Base-by-base conservation (phyloP, 1,284 basidiomycete genomes). In the Cryptococcus hybrid region DNA sequence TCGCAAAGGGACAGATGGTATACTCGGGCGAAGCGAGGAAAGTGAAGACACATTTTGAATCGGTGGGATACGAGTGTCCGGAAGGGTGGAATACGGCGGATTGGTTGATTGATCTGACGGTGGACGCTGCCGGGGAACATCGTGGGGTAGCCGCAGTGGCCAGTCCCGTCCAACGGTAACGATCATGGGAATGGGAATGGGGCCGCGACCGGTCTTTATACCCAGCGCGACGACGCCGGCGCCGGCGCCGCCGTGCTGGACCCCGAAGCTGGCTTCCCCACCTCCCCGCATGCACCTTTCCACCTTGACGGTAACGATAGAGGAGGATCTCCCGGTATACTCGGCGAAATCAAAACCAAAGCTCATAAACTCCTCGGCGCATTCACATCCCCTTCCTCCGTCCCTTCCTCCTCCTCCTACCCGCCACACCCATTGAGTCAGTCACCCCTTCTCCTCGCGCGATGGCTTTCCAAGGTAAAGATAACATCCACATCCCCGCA, bases 61-160 rank as follows among this genome's bases (percentile, higher is more conserved):
- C 80, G 11, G 86, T 93, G 54, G 92, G 89, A 0, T 84, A 88
- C 61, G 83, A 86, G 0, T 99, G 95, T 73, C 95, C 95, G 7
- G 80, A 86, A n/a, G 95, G 95, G 0, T 98, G 93, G 79, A 99
- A 99, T 73, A 89, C 98, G 66, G 94, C 93, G 0, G 95, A 99
- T 77, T 95, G 87, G 75, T 79, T 96, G 60, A 96, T 96, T 65
- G 93, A 97, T 74, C 74, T 94, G 49, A 95, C 92, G 0, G 89
- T 92, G 79, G 86, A 89, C 54, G 86, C 87, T 7, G 81, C 74
- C 0, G 77, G 75, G 1, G 81, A 65, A 54, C 65, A 70, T 52
- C 57, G 67, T 47, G 52, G 54, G 61, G 65, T 74, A 84, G 59
- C 18, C 38, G 18, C 18, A 18, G 18, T 18, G 18, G 18, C 18